Base-by-base conservation (phyloP, 352 stramenopile genomes). In the Phytopythium litorale region DNA sequence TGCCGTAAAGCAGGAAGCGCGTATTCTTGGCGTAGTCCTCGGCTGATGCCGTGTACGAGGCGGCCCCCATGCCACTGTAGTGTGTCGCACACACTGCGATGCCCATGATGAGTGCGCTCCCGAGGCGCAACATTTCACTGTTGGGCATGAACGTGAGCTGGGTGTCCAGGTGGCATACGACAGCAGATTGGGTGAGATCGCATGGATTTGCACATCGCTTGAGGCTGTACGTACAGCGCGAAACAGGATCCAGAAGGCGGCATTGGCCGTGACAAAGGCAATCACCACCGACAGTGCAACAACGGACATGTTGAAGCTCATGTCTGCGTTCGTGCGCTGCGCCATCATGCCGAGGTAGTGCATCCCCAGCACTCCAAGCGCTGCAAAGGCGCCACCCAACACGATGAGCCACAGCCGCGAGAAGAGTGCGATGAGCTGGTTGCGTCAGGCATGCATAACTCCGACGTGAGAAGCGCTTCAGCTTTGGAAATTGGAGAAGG, bases 171-270 rank as follows among this genome's bases (percentile, higher is more conserved):
- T 32, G 5, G 28, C 28, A 32, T 7, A 32, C 28, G 7, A 40
- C 8, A 86, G 64, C 67, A 78, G 28, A 46, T 46, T 11, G 40
- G 1, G 18, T 21, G 23, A 55, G 19, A 37, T 35, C 13, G 3
- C 12, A n/a, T 16, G 33, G 54, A 11, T 64, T 76, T 66, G 30
- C 55, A 65, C 8, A 15, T 2, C 7, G 35, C 35, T 40, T 40
- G 35, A 15, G 12, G 35, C 12, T 11, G 7, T 4, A 13, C 35
- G 5, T 40, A 40, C 35, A 13, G 35, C 35, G n/a, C 73, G 76
- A 13, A 83, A 83, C 12, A 85, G 52, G 60, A 82, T 86, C 77
- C 74, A 86, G 49, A 84, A 84, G 45, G 70, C 74, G 7, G 73
- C 71, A 13, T 53, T 79, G 8, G 75, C 73, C 3, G 75, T 65